Evolutionary conservation across 2,329 filamentous ascomycete species (phyloP), one percentile per base, ranked within the genome.

Genomic region (Penicillium freii): DNA sequence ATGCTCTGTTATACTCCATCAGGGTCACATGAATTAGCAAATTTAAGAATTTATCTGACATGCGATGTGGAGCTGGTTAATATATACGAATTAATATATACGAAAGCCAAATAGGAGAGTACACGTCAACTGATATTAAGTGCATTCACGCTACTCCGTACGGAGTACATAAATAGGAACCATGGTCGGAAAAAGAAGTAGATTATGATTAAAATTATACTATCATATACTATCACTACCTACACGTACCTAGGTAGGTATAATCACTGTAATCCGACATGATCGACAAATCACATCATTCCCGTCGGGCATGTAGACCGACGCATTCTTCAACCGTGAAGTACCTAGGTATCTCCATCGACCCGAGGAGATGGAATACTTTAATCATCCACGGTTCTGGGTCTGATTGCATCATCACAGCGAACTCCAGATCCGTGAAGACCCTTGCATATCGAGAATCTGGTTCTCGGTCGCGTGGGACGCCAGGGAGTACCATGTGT

Each of bases 401-500:
- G 17, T 34, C 19, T 15, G 31, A 47, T 56, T 53, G 49, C 54
- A 56, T 56, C 49, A 56, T 33, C 23, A 17, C 27, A 25, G 19
- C 34, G 25, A 13, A 50, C 19, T 29, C 34, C 21, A 23, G 13
- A 36, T 45, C 40, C 42, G 54, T n/a, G 44, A 3, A 36, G 33
- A 56, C 49, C 54, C 54, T 56, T 56, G 54, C 54, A 42, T 53
- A 36, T 29, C 49, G 34, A 48, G 36, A 56, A 21, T 31, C 4
- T 25, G 21, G n/a, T 47, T 47, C 49, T 53, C 54, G 54, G 36
- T 47, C 54, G 54, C 54, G 54, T 56, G 51, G 43, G 25, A 33
- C 10, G 8, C 29, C 21, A 21, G 27, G 29, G 21, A 25, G 3
- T 15, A n/a, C 53, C 53, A 55, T 44, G 46, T 42, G 54, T 38